Conservation (phyloP, 1,284 basidiomycete species). For the Irpex sp. region DNA sequence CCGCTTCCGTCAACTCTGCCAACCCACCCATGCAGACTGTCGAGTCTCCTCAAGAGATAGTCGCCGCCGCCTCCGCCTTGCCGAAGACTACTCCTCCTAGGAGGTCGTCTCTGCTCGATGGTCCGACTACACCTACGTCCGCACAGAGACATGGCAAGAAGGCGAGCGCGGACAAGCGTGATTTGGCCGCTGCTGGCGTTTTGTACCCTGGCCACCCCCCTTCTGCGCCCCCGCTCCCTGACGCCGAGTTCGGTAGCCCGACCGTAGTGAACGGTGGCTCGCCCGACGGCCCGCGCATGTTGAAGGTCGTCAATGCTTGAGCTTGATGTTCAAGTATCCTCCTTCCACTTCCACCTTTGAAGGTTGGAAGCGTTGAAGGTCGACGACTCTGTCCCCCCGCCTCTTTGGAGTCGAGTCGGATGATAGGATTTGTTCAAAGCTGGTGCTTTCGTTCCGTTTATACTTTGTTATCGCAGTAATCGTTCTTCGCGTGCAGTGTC, state of each 20-base stretch:
- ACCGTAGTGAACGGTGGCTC: not conserved
- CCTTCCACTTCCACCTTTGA: not conserved
- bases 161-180: not conserved
- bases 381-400: no score
- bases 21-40: conserved; percentile 12
- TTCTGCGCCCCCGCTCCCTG: conserved; percentile 18
- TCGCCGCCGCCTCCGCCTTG: not conserved
- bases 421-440: not conserved
- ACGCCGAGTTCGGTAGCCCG: conserved; percentile 18
- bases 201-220: conserved; percentile 19
- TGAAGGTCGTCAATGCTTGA: conserved; percentile 15
- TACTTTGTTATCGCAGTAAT: not conserved
- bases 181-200: conserved; percentile 14
- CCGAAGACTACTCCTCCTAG: not conserved
- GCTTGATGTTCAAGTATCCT: not conserved
- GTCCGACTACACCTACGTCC: conserved; percentile 5
- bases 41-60: conserved; percentile 3
- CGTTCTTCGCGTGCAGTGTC: conserved; percentile 7
- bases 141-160: conserved; percentile 1
- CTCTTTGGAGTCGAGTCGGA: not conserved
- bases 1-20: conserved; percentile 11
- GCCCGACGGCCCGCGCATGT: not conserved
- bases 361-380: not conserved
- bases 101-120: conserved; percentile 13
- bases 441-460: not conserved